phyloP scores from a whole-genome alignment of 2,329 filamentous ascomycete genomes.

The Apiospora aurea region DNA sequence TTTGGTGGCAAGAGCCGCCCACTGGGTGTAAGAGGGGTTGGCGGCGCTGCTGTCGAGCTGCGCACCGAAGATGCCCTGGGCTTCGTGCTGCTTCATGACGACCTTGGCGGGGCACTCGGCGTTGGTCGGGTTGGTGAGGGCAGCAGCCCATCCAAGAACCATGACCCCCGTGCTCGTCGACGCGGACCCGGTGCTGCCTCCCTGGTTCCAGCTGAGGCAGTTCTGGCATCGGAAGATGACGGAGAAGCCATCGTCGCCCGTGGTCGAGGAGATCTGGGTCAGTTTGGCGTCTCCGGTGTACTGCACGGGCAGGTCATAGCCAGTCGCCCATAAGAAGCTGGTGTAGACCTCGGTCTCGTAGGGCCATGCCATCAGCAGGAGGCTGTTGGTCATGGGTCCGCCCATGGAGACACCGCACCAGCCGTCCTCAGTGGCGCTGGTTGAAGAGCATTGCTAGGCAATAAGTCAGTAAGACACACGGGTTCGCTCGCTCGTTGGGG shows the following conservation, averaged over 20 bases:
- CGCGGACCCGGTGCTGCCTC: constrained; percentile 50
- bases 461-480: not conserved
- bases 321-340: constrained; percentile 63
- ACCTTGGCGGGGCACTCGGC: constrained; percentile 52
- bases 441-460: constrained; percentile 52
- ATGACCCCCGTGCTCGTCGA: constrained; percentile 53
- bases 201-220: constrained; percentile 61
- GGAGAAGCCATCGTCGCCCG: constrained; percentile 65
- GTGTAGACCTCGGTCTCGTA: constrained; percentile 60
- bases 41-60: constrained; percentile 45
- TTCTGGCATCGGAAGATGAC: constrained; percentile 71
- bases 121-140: constrained; percentile 51
- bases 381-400: constrained; percentile 62
- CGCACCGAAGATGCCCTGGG: constrained; percentile 61
- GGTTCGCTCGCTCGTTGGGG: not conserved
- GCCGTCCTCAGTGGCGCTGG: constrained; percentile 54
- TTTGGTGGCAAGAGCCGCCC: constrained; percentile 53
- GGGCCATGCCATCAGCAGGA: constrained; percentile 66
- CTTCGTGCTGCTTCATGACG: constrained; percentile 61
- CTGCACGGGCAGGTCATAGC: constrained; percentile 63
- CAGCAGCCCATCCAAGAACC: constrained; percentile 64
- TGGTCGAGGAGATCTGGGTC: constrained; percentile 63
- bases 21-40: constrained; percentile 50
- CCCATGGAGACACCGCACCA: constrained; percentile 66
- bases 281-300: constrained; percentile 69